phyloP scores from a whole-genome alignment of 306 rosid species.

The Alnus glutinosa region DNA sequence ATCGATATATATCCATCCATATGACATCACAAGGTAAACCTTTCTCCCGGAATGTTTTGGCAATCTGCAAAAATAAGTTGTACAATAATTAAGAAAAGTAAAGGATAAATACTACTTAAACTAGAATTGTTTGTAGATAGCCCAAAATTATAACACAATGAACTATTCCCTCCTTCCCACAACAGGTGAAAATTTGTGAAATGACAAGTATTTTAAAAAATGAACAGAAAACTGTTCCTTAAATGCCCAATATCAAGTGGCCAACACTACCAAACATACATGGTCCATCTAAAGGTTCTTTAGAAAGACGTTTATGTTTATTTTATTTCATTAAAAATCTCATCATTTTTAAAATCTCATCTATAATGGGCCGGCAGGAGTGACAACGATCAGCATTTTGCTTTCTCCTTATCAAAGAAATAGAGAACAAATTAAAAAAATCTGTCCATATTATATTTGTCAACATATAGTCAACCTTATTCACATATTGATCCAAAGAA shows the following conservation, averaged over 20 bases:
- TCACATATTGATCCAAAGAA: background rate
- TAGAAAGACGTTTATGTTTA: background rate
- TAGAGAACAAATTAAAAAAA: background rate
- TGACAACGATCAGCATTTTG: background rate
- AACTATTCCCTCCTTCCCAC: background rate
- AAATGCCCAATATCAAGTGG: background rate
- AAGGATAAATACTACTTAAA: slow-evolving; percentile 1
- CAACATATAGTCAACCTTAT: background rate
- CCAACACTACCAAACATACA: background rate
- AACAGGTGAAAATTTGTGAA: background rate
- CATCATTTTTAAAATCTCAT: background rate
- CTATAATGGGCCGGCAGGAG: background rate
- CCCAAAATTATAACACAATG: background rate
- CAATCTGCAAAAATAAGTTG: slow-evolving; percentile 54
- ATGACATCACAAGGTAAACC: slow-evolving; percentile 83
- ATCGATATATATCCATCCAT: slow-evolving; percentile 94
- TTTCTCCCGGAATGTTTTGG: slow-evolving; percentile 70
- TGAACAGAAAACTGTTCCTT: background rate
- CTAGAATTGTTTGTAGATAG: background rate
- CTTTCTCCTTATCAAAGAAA: background rate
- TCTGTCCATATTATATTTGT: background rate
- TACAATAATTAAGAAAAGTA: slow-evolving; percentile 18
- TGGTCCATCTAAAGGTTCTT: background rate
- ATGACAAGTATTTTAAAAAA: background rate
- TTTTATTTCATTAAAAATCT: background rate